Percentiles rank a stretch among this genome's conserved stretches.
These are phyloP conservation scores for Annulohypoxylon stygium DNA, from an alignment of 495 filamentous ascomycete species.

Conservation along the genomic window DNA sequence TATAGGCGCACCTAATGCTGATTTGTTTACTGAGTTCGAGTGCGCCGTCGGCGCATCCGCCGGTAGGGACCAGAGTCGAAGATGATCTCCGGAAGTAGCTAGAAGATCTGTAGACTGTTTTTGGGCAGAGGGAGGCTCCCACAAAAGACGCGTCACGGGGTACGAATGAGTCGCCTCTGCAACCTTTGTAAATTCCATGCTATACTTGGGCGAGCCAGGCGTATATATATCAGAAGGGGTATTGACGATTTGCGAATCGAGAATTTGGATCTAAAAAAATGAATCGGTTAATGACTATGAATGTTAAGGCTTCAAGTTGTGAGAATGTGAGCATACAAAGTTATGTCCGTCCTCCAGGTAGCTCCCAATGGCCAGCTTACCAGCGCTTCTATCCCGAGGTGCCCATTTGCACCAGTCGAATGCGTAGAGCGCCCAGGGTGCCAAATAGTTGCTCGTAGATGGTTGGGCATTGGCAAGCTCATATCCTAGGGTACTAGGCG, in stretches of 20 bases:
- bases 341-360: constrained; percentile 98
- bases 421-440: constrained; percentile 94
- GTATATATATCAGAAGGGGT: constrained; percentile 78
- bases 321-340: constrained; percentile 71
- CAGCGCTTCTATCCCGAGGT: constrained; percentile 80
- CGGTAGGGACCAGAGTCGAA: constrained; percentile 91
- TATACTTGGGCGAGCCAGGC: constrained; percentile 76
- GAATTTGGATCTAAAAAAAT: constrained; percentile 87
- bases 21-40: constrained; percentile 81
- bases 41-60: constrained; percentile 66
- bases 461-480: constrained; percentile 64
- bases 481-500: constrained; percentile 66
- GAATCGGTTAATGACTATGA: constrained; percentile 6
- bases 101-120: constrained; percentile 97
- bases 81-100: constrained; percentile 95
- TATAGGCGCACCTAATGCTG: constrained; percentile 71
- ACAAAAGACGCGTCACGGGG: constrained; percentile 93
- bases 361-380: constrained; percentile 94
- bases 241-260: constrained; percentile 84
- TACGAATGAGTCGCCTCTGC: constrained; percentile 98
- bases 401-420: constrained; percentile 99
- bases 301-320: not conserved
- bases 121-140: constrained; percentile 97
- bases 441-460: constrained; percentile 85
- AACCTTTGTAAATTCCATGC: constrained; percentile 91